Evolutionary conservation across 2,329 filamentous ascomycete species (phyloP).

Genomic region (Penicillium sp.): DNA sequence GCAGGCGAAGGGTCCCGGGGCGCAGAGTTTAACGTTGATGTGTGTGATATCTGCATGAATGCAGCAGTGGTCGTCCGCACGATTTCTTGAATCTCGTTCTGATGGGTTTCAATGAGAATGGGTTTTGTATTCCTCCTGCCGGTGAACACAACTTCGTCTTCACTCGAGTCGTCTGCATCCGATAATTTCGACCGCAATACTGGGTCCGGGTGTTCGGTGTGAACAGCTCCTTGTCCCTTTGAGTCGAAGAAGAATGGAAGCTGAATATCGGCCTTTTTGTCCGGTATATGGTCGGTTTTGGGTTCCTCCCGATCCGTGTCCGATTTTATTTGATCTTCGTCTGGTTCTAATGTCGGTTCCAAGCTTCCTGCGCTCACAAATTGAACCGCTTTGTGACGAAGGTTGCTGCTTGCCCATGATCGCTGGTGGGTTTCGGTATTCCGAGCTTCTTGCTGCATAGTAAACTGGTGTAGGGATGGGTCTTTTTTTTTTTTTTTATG

Average conservation of each 20-base stretch:
- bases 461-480: conserved; percentile 30
- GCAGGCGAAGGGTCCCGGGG: neutral
- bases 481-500: conserved; percentile 12
- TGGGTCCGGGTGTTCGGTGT: conserved; percentile 34
- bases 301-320: conserved; percentile 3
- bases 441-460: conserved; percentile 58
- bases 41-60: neutral
- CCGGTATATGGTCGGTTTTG: conserved; percentile 13
- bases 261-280: conserved; percentile 6
- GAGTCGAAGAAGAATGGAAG: conserved; percentile 39
- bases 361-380: conserved; percentile 61
- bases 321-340: neutral
- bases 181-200: conserved; percentile 19
- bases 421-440: conserved; percentile 54
- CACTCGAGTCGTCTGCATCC: conserved; percentile 59
- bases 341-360: conserved; percentile 21
- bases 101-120: conserved; percentile 13
- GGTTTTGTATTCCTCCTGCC: conserved; percentile 26
- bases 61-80: neutral
- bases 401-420: conserved; percentile 49
- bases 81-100: conserved; percentile 13
- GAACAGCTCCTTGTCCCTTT: conserved; percentile 23
- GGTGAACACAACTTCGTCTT: conserved; percentile 55
- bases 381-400: conserved; percentile 55
- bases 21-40: neutral